Evolutionary conservation across 1,284 basidiomycete genomes (phyloP), one percentile per base, ranked within the genome.

Genomic region (Thecaphora thlaspeos): DNA sequence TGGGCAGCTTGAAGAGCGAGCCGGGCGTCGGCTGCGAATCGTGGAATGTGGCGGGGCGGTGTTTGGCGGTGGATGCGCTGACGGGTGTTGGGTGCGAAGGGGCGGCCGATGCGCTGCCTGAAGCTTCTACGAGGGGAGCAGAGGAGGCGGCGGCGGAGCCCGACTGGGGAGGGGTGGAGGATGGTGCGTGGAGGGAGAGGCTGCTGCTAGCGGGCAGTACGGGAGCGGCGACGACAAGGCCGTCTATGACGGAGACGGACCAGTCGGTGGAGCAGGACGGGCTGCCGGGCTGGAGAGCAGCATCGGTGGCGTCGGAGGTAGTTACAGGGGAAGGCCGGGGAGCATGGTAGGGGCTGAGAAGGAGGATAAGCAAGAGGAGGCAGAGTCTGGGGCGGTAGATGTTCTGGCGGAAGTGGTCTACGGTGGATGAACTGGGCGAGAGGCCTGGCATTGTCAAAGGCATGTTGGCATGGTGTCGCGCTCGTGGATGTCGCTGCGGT

Each of bases 371-470:
- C 18, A 68, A 51, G 10, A 70, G 36, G 8, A 70, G 52, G 36
- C 62, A 53, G 28, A 70, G 58, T 18, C 68, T 45, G 36, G 68
- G 68, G 38, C 68, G 46, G 36, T 65, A 68, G 47, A 70, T 49
- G 41, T 58, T 55, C 18, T 46, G 53, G 18, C 64, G 64, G 30
- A 70, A 70, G 30, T 53, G 50, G 23, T 70, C 68, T 19, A 70
- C 32, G 22, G 61, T 68, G 17, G 60, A 59, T 12, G 48, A 43
- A 48, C 48, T 61, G 18, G 60, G 57, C 2, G 5, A 7, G 26
- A 28, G 5, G 26, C 26, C 26, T 28, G 26, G 7, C 11, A 28
- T 28, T 5, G 26, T 28, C 7, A 28, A 11, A 11, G 26, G 26
- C 26, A 28, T 28, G 26, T n/a, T n/a, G n/a, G n/a, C n/a, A n/a